These are phyloP conservation scores for Cladochytrium replicatum DNA, from an alignment of 192 early-diverging fungal species.

Conservation along the genomic window DNA sequence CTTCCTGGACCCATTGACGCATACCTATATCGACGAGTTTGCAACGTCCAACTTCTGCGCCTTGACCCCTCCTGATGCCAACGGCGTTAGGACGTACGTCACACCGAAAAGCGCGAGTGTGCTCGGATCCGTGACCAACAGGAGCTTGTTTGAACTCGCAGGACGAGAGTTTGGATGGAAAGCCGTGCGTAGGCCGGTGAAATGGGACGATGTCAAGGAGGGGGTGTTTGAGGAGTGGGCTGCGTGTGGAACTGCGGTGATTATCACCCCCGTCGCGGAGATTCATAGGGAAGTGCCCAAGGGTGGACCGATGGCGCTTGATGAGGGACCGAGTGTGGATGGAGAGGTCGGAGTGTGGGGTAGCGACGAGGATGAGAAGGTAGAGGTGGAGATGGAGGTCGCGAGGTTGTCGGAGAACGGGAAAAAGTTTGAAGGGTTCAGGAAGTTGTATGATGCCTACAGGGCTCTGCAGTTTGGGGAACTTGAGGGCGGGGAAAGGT, in stretches of 20 bases:
- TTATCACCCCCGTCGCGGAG: constrained; percentile 60
- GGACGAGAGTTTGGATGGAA: constrained; percentile 47
- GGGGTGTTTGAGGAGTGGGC: constrained; percentile 57
- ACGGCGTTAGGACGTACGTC: constrained; percentile 45
- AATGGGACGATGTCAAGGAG: constrained; percentile 43
- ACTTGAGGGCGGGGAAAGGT: constrained; percentile 40
- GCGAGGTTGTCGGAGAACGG: constrained; percentile 4
- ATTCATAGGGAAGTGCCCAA: constrained; percentile 42
- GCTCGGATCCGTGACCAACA: constrained; percentile 59
- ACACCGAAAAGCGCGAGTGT: constrained; percentile 55
- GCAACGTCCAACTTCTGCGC: constrained; percentile 71
- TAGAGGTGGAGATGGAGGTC: too few species aligned
- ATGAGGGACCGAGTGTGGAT: neutral
- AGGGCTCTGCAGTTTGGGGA: constrained; percentile 59
- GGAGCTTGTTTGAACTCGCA: constrained; percentile 51
- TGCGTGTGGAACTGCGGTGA: constrained; percentile 65
- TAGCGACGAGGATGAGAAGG: neutral
- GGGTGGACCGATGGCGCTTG: neutral
- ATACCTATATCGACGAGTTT: constrained; percentile 63
- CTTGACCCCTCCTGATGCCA: constrained; percentile 40
- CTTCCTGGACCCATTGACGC: constrained; percentile 58
- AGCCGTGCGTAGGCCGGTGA: constrained; percentile 42
- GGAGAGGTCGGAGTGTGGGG: neutral
- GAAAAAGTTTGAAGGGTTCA: constrained; percentile 33
- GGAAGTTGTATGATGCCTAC: constrained; percentile 43